Evolutionary conservation across 495 filamentous ascomycete species (phyloP), one percentile per base, ranked within the genome.

Genomic region (Entonaema liquescens): DNA sequence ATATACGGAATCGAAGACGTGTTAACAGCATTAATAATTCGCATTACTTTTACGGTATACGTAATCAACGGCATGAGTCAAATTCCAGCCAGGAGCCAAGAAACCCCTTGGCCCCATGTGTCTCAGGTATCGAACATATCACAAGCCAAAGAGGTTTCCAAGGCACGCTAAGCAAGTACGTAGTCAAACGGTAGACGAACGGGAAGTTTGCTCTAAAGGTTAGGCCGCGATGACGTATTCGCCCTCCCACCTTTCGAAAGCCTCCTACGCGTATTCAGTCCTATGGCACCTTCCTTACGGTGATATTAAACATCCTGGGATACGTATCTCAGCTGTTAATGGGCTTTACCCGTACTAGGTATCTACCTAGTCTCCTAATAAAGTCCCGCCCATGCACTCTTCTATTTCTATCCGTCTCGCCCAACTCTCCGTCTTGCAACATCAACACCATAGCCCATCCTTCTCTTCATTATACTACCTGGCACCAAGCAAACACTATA

Each of bases 181-280:
- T n/a, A 52, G 35, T 12, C 19, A 47, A 47, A 47, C 21, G 17
- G 19, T 44, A 62, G 26, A 40, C 47, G 29, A 49, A 25, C 57
- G 50, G 57, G 53, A 67, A 59, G 62, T 67, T 62, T 71, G 53
- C n/a, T 55, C 53, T 50, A 60, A 31, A 61, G 56, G 59, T 61
- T 57, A 61, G 59, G 29, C 65, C 12, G 38, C 42, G 56, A 72
- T 72, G 70, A 72, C 70, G 70, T 72, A 72, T 72, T 65, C 65
- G 12, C 25, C 55, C 54, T 59, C 44, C 35, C 33, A 58, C 64
- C 56, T 49, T 26, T 71, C 62, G 35, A 59, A 66, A 23, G 49
- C 60, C 36, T 62, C 52, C 31, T 54, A 64, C 60, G 62, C 52
- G 38, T 47, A 23, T 47, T 47, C 49, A 29, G 62, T 50, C 50